Base-by-base conservation (phyloP, 2,329 filamentous ascomycete genomes). In the Ceratocystis albifundus region DNA sequence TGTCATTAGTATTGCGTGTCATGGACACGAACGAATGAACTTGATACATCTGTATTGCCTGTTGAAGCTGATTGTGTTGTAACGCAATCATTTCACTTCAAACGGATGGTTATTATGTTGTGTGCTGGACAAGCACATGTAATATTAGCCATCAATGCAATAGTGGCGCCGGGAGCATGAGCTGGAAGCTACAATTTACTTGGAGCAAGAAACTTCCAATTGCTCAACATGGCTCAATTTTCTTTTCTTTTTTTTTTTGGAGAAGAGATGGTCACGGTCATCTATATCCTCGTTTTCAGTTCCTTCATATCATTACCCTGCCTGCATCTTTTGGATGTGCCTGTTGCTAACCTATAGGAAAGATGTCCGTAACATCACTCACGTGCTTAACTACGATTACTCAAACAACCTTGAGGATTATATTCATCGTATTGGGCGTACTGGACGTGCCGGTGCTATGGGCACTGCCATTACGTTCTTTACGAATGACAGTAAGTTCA, bases 351-450 rank as follows among this genome's bases (percentile, higher is more conserved):
- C 66, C 64, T 61, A 30, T 44, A 59, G 74, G 75, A 76, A 96
- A 97, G 94, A 99, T 88, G 94, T 99, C 82, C 93, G 92, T 81
- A 96, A 99, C 84, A 99, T 99, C 82, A 97, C 94, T 80, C 94
- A 99, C 82, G 94, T 99, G 80, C 85, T 99, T 81, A 97, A 97
- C 87, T 96, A 97, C 89, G 94, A 97, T 78, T 97, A 97, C 80
- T 93, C 93, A 77, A 97, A 97, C 83, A 97, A 97, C 79, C 86
- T 94, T 74, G 94, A 99, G 81, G 93, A 97, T 75, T 97, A 97
- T 74, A 96, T 97, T 72, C 94, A 96, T 76, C 89, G 94, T 77
- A 94, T 93, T 77, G 94, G 94, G 74, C 89, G 94, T 80, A 97
- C 94, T 73, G 93, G 94, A 73, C 89, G 93, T 82, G 93, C 94